phyloP scores from a whole-genome alignment of 371 early-diverging fungal species.

The Saksenaea vasiformis region DNA sequence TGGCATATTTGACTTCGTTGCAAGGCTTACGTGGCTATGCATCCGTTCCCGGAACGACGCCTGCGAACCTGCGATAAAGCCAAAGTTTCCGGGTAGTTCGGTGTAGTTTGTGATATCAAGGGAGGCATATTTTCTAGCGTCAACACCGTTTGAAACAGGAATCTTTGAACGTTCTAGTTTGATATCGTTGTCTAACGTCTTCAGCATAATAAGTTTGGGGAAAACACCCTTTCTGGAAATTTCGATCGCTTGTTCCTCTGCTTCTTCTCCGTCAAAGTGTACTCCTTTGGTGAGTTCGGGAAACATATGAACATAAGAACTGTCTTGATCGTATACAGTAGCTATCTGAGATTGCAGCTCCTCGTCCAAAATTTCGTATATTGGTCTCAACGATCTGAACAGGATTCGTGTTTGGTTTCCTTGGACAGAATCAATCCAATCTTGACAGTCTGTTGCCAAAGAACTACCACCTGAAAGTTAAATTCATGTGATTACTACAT shows the following conservation, averaged over 20 bases:
- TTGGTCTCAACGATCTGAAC: neutral
- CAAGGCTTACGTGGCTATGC: neutral
- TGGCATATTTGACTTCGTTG: neutral
- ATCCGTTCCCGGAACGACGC: neutral
- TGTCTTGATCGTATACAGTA: neutral
- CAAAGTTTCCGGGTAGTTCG: neutral
- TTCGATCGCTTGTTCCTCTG: neutral
- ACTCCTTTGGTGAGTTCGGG: neutral
- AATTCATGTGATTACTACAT: too few relatives aligned
- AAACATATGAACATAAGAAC: neutral
- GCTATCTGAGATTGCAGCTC: neutral
- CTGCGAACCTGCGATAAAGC: neutral
- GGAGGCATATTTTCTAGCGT: neutral
- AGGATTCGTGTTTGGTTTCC: neutral
- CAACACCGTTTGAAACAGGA: neutral
- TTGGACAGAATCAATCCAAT: neutral
- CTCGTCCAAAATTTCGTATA: neutral
- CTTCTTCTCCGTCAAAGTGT: neutral
- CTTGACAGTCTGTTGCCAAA: neutral
- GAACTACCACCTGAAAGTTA: neutral
- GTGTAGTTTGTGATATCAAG: neutral
- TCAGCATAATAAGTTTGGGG: neutral
- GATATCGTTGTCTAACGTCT: neutral
- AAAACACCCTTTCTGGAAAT: neutral
- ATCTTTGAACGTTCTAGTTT: neutral